These are phyloP conservation scores for Hypoxylon trugodes DNA, from an alignment of 495 filamentous ascomycete genomes.

Conservation along the genomic window DNA sequence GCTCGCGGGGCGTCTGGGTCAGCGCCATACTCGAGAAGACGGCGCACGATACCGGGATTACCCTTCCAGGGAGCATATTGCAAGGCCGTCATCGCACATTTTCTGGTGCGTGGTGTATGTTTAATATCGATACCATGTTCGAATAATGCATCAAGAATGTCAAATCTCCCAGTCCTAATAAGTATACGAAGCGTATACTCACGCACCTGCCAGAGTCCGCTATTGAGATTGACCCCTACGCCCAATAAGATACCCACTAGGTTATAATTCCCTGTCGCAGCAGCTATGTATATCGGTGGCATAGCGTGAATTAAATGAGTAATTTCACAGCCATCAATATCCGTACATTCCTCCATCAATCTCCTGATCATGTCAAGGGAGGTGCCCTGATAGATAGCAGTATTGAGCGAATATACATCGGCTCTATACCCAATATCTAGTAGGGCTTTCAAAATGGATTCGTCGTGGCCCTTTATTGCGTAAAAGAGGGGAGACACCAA, in stretches of 20 bases:
- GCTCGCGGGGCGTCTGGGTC: not conserved
- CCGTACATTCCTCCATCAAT: not conserved
- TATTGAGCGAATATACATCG: not conserved
- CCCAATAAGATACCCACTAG: not conserved
- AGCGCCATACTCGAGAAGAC: not conserved
- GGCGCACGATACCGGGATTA: not conserved
- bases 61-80: not conserved
- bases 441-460: not conserved
- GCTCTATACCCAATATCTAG: not conserved
- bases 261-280: not conserved
- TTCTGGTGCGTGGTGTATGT: not conserved
- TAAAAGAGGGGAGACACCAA: not conserved
- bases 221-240: constrained; percentile 4
- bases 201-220: not conserved
- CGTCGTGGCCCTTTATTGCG: not conserved
- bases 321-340: not conserved
- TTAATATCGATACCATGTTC: not conserved
- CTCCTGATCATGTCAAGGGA: not conserved
- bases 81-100: not conserved
- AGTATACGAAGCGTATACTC: not conserved
- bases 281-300: not conserved
- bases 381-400: not conserved
- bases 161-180: not conserved
- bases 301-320: not conserved
- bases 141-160: not conserved